These are phyloP conservation scores for Selaginella moellendorffii DNA, from an alignment of 75 land plant species.

Conservation along the genomic window DNA sequence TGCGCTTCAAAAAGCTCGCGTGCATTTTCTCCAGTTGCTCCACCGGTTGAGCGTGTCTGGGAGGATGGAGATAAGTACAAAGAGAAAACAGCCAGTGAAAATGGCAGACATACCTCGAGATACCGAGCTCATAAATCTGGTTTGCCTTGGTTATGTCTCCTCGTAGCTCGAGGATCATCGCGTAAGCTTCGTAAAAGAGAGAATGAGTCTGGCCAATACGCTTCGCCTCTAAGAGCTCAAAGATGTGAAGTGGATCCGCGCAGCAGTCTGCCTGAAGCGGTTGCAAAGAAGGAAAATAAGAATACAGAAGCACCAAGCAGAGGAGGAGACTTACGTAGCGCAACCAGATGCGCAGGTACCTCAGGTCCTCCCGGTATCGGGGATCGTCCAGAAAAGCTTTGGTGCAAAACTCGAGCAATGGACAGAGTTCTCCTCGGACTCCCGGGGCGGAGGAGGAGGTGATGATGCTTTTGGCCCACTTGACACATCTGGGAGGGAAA, in stretches of 20 bases:
- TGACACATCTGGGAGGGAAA: constrained; percentile 15
- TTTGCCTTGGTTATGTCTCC: constrained; percentile 42
- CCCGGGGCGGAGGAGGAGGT: constrained; percentile 23
- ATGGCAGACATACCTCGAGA: constrained; percentile 37
- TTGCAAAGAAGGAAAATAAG: no score
- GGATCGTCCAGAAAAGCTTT: constrained; percentile 27
- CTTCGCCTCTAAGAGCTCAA: constrained; percentile 33
- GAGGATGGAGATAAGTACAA: neutral
- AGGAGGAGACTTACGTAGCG: constrained; percentile 38
- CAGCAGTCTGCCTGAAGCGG: constrained; percentile 44
- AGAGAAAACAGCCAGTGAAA: neutral
- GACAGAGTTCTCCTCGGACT: constrained; percentile 7
- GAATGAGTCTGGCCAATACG: constrained; percentile 39
- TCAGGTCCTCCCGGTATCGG: constrained; percentile 38
- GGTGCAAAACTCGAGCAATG: constrained; percentile 36
- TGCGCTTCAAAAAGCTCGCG: constrained; percentile 36
- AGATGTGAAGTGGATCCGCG: constrained; percentile 34
- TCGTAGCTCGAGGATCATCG: constrained; percentile 36
- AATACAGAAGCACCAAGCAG: neutral
- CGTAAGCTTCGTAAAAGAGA: constrained; percentile 54
- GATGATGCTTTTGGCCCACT: constrained; percentile 30
- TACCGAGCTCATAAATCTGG: constrained; percentile 42
- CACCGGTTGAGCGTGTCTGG: constrained; percentile 67
- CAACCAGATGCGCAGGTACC: constrained; percentile 66
- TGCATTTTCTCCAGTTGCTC: constrained; percentile 37